Base-by-base conservation (phyloP, 139 green algal species). In the Asterochloris erici region DNA sequence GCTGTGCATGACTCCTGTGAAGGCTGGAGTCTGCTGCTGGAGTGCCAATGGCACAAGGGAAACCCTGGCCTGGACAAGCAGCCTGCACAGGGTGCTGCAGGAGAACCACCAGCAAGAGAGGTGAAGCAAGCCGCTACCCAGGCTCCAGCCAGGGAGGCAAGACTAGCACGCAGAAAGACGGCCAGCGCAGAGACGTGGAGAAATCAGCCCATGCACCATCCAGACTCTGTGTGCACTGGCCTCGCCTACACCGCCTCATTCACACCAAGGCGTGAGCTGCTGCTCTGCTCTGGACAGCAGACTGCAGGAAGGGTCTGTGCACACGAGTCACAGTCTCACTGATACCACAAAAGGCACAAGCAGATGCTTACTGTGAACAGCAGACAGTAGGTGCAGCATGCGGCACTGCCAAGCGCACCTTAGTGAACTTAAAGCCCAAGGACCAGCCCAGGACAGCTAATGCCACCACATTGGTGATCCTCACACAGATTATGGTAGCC, bases 401-500 rank as follows among this genome's bases (percentile, higher is more conserved):
- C 73, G 16, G 73, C 14, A 26, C 2, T 68, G 9, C 12, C 0
- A n/a, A 14, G 0, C 14, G 14, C n/a, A 80, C 76, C 76, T 80
- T 70, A 11, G 61, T 38, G 9, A 80, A 10, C 24, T 80, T 80
- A 12, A 70, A 80, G 24, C 23, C 38, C 23, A 80, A 29, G 76
- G 76, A 26, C 47, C 68, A 61, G 16, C 54, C 54, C 76, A 80
- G 21, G 16, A 80, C 68, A 26, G 76, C 54, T 12, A 80, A 17
- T 9, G 60, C 76, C 24, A 80, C 47, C 24, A 70, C 68, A n/a
- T 61, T 80, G 23, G 76, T 62, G 47, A 80, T 60, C 14, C 76
- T 28, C 13, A 80, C 68, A n/a, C 76, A 26, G 11, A 80, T n/a
- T 60, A 80, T 80, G 24, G 68, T 62, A 69, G 76, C 76, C 76